Evolutionary conservation across 176 grass and related monocot species (phyloP), one percentile per base, ranked within the genome.

Genomic region (Cenchrus americanus): DNA sequence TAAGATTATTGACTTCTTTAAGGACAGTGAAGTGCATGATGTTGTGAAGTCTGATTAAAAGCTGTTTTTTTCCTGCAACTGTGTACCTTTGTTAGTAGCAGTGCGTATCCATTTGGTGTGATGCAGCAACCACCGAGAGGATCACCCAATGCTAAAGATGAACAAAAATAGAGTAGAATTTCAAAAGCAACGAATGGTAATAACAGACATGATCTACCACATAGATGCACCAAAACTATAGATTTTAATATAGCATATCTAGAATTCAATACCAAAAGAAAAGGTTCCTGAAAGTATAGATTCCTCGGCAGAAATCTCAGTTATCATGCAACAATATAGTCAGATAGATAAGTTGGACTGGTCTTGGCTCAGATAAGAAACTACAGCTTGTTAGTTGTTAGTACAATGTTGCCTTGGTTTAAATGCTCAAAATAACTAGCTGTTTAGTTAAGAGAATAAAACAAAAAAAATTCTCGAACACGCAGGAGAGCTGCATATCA

Each of bases 101-200:
- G 51, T 37, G 96, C 84, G 94, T 95, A 98, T 69, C 96, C 96
- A 74, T 88, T 84, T 73, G 96, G 96, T 83, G 96, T 95, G 80
- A 98, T 91, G 78, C 87, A 90, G 89, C 96, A 94, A 71, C 87
- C 96, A 87, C 96, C 96, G 75, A 96, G 96, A 74, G 96, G 96
- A 87, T 98, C 96, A 80, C 89, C 96, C 87, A 80, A 14, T 81
- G 96, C 91, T 97, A 81, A 77, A 9, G 10, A 87, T 24, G 41
- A 46, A 84, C 69, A 1, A 55, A 8, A 62, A 65, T 22, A n/a
- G 26, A 66, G 52, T 23, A 82, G 41, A 86, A 34, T 47, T 50
- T 76, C 46, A 81, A 76, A 85, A 89, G 52, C 17, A 76, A 10
- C 21, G 9, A 78, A 44, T 24, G 6, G 9, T 52, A 73, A 19